Percentiles rank a stretch among this genome's conserved stretches.
phyloP scores from a whole-genome alignment of 805 yeast genomes.

The Yarrowia bubula region DNA sequence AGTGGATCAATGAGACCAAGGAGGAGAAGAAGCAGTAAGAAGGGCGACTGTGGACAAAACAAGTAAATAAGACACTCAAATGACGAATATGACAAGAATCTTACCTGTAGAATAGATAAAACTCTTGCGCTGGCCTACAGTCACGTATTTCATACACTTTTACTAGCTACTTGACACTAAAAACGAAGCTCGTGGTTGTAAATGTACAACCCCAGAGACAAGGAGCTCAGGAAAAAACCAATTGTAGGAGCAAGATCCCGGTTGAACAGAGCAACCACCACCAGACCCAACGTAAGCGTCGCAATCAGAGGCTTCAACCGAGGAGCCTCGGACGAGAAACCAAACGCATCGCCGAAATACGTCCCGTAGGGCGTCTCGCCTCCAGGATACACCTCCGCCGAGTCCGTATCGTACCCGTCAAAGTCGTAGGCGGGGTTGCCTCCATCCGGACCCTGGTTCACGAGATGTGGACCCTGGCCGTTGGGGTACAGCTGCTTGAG shows the following conservation, averaged over 20 bases:
- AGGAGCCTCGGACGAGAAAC: constrained; percentile 17
- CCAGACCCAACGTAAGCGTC: constrained; percentile 2
- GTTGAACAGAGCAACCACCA: constrained; percentile 14
- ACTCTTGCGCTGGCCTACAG: too few relatives aligned
- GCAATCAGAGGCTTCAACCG: constrained; percentile 9
- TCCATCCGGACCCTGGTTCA: constrained; percentile 1
- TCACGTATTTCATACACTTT: neutral
- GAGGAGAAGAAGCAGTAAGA: neutral
- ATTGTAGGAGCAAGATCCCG: constrained; percentile 9
- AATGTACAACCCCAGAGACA: constrained; percentile 15
- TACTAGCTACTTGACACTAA: neutral
- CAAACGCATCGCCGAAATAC: constrained; percentile 6
- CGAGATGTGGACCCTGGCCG: neutral
- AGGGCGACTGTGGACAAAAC: too few relatives aligned
- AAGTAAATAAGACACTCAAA: neutral
- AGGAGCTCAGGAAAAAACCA: constrained; percentile 4
- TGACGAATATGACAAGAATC: too few relatives aligned
- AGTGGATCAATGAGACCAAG: constrained; percentile 27
- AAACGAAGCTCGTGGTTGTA: constrained; percentile 14
- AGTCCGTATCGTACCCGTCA: constrained; percentile 8
- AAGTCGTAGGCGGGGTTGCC: neutral
- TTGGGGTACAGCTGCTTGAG: constrained; percentile 9
- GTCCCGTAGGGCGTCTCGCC: neutral
- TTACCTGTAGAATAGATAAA: too few relatives aligned
- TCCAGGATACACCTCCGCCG: neutral